phyloP scores from a whole-genome alignment of 192 early-diverging fungal genomes.

The Dimargaris cristalligena region DNA sequence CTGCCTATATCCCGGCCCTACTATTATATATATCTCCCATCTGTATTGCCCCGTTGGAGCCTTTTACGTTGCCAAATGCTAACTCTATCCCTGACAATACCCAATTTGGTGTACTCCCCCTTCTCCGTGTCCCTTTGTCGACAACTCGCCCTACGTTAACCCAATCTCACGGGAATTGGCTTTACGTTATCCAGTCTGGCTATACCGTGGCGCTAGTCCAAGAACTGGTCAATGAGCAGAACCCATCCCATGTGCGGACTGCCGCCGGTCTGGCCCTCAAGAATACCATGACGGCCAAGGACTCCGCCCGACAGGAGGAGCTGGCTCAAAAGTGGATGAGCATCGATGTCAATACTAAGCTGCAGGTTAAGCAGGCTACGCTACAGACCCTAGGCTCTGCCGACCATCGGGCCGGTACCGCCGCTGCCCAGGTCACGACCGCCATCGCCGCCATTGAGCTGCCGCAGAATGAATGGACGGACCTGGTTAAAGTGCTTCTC shows the following conservation, averaged over 20 bases:
- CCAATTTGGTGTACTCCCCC: too few relatives aligned
- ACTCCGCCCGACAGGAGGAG: conserved; percentile 35
- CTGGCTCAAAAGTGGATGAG: conserved; percentile 45
- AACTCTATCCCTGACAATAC: too few relatives aligned
- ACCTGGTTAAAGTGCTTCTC: conserved; percentile 67
- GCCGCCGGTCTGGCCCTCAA: conserved; percentile 85
- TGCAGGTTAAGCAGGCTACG: conserved; percentile 51
- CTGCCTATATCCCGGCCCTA: too few relatives aligned
- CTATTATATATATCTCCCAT: too few relatives aligned
- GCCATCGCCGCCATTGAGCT: conserved; percentile 91
- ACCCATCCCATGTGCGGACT: conserved; percentile 41
- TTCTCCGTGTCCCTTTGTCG: neutral
- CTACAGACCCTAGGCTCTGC: conserved; percentile 25
- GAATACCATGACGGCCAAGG: conserved; percentile 79
- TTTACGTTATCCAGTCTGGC: conserved; percentile 37
- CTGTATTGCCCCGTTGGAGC: too few relatives aligned
- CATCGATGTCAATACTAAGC: conserved; percentile 33
- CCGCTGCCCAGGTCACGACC: conserved; percentile 67
- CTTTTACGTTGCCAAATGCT: too few relatives aligned
- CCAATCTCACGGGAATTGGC: too few relatives aligned
- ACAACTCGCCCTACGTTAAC: conserved; percentile 8
- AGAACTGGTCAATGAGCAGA: conserved; percentile 68
- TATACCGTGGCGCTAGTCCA: conserved; percentile 54
- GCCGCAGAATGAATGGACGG: conserved; percentile 69
- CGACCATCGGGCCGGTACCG: conserved; percentile 35